These are phyloP conservation scores for Gossypium lobatum DNA, from an alignment of 441 rosid species.

Conservation along the genomic window DNA sequence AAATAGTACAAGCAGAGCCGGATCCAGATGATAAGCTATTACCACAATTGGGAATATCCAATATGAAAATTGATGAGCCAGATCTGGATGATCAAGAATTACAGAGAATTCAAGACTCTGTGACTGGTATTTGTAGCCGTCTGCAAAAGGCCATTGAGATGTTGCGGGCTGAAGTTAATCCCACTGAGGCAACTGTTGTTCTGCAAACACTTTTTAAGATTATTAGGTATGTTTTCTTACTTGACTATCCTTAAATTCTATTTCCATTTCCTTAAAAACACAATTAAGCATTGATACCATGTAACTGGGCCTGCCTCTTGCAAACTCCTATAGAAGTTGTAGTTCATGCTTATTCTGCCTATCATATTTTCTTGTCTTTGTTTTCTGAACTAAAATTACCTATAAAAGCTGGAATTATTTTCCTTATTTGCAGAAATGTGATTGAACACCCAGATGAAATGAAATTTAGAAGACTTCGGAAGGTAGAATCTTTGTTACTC, in stretches of 20 bases:
- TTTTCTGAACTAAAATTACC: not conserved
- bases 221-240: slow-evolving; percentile 45
- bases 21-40: slow-evolving; percentile 31
- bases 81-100: slow-evolving; percentile 78
- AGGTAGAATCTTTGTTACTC: slow-evolving; percentile 35
- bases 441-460: slow-evolving; percentile 71
- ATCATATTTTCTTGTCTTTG: not conserved
- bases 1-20: slow-evolving; percentile 25
- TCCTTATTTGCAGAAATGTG: slow-evolving; percentile 47
- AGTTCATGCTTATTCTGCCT: not conserved
- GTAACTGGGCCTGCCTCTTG: not conserved
- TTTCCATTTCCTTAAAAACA: not conserved
- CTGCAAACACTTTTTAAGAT: slow-evolving; percentile 67
- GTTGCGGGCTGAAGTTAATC: slow-evolving; percentile 47
- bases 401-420: slow-evolving; percentile 11
- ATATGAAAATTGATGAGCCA: slow-evolving; percentile 54
- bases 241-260: not conserved
- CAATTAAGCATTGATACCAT: not conserved
- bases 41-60: slow-evolving; percentile 24
- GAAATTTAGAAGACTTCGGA: slow-evolving; percentile 73
- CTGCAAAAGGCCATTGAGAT: slow-evolving; percentile 59
- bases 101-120: slow-evolving; percentile 75
- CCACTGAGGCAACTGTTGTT: slow-evolving; percentile 38
- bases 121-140: slow-evolving; percentile 49
- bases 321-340: not conserved